Evolutionary conservation across 1,284 basidiomycete genomes (phyloP), one percentile per base, ranked within the genome.

Genomic region (Pseudozyma hubeiensis): DNA sequence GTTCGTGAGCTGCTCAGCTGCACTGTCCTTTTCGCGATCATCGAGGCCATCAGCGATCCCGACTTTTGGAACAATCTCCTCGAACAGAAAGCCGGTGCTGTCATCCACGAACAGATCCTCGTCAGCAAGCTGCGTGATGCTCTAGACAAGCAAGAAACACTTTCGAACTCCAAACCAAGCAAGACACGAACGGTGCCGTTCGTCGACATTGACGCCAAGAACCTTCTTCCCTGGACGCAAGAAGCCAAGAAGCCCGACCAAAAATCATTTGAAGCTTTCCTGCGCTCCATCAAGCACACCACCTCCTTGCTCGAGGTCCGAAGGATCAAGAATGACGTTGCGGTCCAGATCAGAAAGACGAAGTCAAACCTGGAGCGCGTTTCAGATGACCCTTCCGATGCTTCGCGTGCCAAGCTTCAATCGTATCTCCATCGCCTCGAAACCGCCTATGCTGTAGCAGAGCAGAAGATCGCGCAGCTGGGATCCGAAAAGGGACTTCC

Each of bases 1-100:
- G 89, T 78, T 90, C 14, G 93, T 47, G 96, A 99, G 85, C 88
- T 98, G 75, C 86, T 92, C 3, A 89, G 92, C 6, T 95, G 93
- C 79, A 87, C 91, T 1, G 89, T 97, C 6, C 83, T 97, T 34
- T 90, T 91, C 79, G 93, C 95, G 4, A 85, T 96, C 57, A 91
- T 97, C 87, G 93, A 97, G 58, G 92, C 95, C 90, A 82, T 98
- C 46, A 89, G 92, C 51, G 95, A 98, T 82, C 92, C 94, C 16
- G 96, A 98, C 84, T 97, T 97, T 44, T 97, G 94, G 93, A 98
- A 98, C 85, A 88, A 90, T 57, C 89, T 90, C 48, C 92, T 98
- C 55, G 94, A 97, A 83, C 91, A 94, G 86, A 88, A 93, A 85
- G 92, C 93, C 45, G 92, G 92, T 29, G 92, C 90, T 67, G 93